Evolutionary conservation across 345 rosid species (phyloP), one percentile per base, ranked within the genome.

Genomic region (Dovyalis caffra): DNA sequence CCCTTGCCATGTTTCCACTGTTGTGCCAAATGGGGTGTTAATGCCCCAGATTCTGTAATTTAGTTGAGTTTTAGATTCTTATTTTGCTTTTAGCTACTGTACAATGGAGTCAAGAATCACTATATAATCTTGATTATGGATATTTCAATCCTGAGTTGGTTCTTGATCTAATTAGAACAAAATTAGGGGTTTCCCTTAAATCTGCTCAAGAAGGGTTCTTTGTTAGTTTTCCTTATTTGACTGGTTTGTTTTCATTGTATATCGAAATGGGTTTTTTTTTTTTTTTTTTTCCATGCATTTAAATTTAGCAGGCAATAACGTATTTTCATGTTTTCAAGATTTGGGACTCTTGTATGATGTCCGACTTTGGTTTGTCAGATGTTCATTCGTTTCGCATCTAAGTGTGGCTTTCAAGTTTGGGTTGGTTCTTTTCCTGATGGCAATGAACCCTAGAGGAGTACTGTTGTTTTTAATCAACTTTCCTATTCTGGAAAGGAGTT

Each of bases 11-110:
- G 23, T 23, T 64, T 47, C 43, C 23, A 25, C 8, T 67, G 38
- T n/a, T 38, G 25, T 18, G 25, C 7, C 33, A 53, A 37, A 38
- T 67, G 78, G 78, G 66, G 68, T 47, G 35, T 47, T 47, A 8
- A 35, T 65, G 63, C 4, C 14, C 34, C 14, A 74, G 66, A 33
- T 70, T 61, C 60, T 8, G 4, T 21, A 60, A 0, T 33, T 64
- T n/a, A 15, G 37, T 49, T 64, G 62, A 69, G 60, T 73, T 64
- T n/a, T 64, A 20, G 8, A 35, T 8, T 68, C 33, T 37, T 70
- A n/a, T 23, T 45, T 45, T 68, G 6, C 20, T 29, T 63, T 26
- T 26, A 63, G 32, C 32, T 28, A 26, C 28, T 61, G 16, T 43
- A 43, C 20, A 40, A 26, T 3, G 60, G n/a, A n/a, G n/a, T n/a